Evolutionary conservation across 139 green algal genomes (phyloP).

Genomic region (Chlorella sp.): DNA sequence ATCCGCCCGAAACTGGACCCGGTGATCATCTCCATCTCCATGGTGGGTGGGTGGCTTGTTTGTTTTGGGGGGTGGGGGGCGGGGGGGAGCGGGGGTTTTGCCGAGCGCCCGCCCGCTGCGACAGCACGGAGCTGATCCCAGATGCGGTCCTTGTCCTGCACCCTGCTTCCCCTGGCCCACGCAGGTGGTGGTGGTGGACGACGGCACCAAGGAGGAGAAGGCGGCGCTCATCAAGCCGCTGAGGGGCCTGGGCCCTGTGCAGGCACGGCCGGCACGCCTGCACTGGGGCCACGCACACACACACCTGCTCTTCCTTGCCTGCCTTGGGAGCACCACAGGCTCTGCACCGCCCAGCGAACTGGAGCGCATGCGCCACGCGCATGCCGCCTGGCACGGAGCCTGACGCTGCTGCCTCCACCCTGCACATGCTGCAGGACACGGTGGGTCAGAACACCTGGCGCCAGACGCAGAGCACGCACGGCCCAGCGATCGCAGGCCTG

Average conservation of each 20-base stretch:
- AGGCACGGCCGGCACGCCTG: not conserved
- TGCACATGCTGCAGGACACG: not conserved
- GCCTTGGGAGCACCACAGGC: too few relatives aligned
- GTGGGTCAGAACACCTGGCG: not conserved
- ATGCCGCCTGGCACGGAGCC: too few relatives aligned
- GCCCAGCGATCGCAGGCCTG: not conserved
- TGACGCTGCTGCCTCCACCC: too few relatives aligned
- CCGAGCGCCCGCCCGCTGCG: not conserved
- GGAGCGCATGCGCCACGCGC: too few relatives aligned
- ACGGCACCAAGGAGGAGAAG: not conserved
- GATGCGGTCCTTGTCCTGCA: not conserved
- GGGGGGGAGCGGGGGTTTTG: not conserved
- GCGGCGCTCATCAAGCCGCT: constrained; percentile 10
- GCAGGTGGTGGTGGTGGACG: constrained; percentile 7
- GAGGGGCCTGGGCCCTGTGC: constrained; percentile 1
- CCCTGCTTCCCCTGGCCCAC: not conserved
- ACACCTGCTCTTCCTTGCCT: too few relatives aligned
- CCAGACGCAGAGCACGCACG: constrained; percentile 1
- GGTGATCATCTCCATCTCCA: constrained; percentile 1
- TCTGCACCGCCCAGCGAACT: too few relatives aligned
- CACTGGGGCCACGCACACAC: too few relatives aligned
- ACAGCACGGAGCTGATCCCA: too few relatives aligned
- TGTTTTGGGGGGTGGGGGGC: not conserved
- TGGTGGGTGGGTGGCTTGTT: not conserved
- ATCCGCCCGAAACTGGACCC: not conserved